Evolutionary conservation across 345 rosid species (phyloP), one percentile per base, ranked within the genome.

Genomic region (Sonneratia alba): DNA sequence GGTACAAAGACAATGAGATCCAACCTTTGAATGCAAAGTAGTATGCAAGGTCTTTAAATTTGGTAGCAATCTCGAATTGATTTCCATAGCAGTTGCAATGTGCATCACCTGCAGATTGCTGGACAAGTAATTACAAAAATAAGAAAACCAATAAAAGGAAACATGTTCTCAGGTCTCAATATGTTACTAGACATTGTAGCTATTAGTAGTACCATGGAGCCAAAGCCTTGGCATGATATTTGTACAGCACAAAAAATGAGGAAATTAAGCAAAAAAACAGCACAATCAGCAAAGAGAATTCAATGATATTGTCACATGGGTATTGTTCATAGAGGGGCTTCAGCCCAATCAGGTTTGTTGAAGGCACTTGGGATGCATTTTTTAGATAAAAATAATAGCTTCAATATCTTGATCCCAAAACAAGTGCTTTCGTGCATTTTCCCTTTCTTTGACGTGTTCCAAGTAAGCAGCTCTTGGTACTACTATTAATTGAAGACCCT

Each of bases 81-180:
- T 85, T 85, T 92, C 98, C 72, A 72, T 84, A 57, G 92, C 98
- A 74, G 98, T 96, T 66, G 99, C 98, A 77, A 95, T 92, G 81
- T 95, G 98, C 98, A 94, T 94, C 71, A 91, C 98, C 97, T 88
- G 76, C 51, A 81, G 49, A 75, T 73, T 71, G 12, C 70, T 67
- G 72, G 19, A 62, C 2, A 66, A 66, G 70, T 65, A 36, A 47
- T 16, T 1, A 27, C 36, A 14, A 62, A 62, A 62, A 8, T 4
- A 10, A 57, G 3, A 57, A 32, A 57, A 27, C 32, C 32, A 27
- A 27, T 27, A 27, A 27, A 27, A 27, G 32, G 32, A 27, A 27
- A 27, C 32, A 27, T 27, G 0, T 27, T 27, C 32, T 27, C 32
- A 27, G 32, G 32, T 27, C 32, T 27, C 32, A 27, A 27, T 27